Evolutionary conservation across 306 rosid species (phyloP).

Genomic region (Begonia peltatifolia): DNA sequence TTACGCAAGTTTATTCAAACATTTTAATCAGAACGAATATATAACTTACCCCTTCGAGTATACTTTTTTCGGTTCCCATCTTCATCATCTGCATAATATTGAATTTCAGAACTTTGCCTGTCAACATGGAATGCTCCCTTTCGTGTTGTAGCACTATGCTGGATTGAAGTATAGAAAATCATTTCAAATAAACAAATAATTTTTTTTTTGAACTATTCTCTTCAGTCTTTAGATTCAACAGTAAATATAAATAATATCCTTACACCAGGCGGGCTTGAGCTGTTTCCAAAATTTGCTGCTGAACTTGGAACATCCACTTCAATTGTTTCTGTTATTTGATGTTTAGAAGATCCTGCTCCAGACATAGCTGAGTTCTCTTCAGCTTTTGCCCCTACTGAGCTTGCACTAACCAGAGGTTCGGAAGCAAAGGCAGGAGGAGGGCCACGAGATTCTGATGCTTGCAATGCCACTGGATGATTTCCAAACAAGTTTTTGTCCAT

Average conservation of each 20-base stretch:
- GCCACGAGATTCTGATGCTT: conserved; percentile 42
- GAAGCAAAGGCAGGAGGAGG: conserved; percentile 94
- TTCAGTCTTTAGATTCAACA: conserved; percentile 4
- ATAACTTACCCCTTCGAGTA: conserved; percentile 57
- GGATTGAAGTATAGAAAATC: conserved; percentile 18
- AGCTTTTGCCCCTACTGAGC: conserved; percentile 10
- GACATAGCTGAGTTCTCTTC: conserved; percentile 21
- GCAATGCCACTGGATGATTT: conserved; percentile 67
- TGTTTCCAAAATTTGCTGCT: conserved; percentile 45
- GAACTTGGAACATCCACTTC: conserved; percentile 63
- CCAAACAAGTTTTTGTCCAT: conserved; percentile 90
- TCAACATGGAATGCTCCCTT: conserved; percentile 60
- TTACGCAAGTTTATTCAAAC: too few species aligned
- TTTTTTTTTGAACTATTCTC: too few species aligned
- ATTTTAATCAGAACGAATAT: background rate
- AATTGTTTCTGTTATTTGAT: conserved; percentile 47
- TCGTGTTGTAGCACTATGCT: conserved; percentile 96
- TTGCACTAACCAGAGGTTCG: conserved; percentile 44
- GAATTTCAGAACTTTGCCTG: conserved; percentile 72
- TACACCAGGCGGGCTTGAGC: conserved; percentile 76
- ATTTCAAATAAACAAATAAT: conserved; percentile 5
- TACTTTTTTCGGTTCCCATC: conserved; percentile 75
- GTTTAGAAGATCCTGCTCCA: conserved; percentile 46
- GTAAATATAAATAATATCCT: conserved; percentile 17
- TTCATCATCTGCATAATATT: conserved; percentile 95